Evolutionary conservation across 805 yeast genomes (phyloP), one percentile per base, ranked within the genome.

Genomic region (Candida coquimbonensis): DNA sequence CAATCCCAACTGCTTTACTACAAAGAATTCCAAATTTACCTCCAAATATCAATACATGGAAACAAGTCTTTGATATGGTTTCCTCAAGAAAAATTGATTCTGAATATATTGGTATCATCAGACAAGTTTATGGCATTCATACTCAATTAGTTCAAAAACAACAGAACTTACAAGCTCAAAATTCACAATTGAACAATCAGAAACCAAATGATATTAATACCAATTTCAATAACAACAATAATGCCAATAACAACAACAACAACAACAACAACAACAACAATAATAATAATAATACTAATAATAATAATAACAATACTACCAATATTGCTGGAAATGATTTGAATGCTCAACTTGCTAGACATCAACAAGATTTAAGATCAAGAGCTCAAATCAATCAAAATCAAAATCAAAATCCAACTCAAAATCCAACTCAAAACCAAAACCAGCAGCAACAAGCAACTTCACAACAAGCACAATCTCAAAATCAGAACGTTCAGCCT

Each of bases 31-130:
- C 95, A 9, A 82, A 77, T 40, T 68, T 87, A 32, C 96, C 96
- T 0, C 81, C 82, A 13, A 83, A 80, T 42, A 81, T 81, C 27
- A 81, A 76, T 53, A 86, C 95, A 7, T 89, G 96, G 96, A 77
- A 79, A 21, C 86, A 81, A 59, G 78, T 87, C 27, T 78, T 81
- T 62, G 83, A 81, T 37, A 73, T 81, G 53, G 64, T 80, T 38
- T 75, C 78, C 51, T 73, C 76, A 51, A 79, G 78, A 48, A 69
- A 77, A 48, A 65, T 86, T 36, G 78, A 85, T 1, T 74, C 76
- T 7, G 74, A 78, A 32, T 76, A 75, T 26, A 66, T 82, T 68
- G 76, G 76, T 14, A 62, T 75, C 24, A 78, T 86, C 38, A 81
- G 78, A 59, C 82, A 78, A 48, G 78, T 83, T 9, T 87, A 87